Evolutionary conservation across 768 basidiomycete species (phyloP).

Genomic region (Lentinula raphanica): DNA sequence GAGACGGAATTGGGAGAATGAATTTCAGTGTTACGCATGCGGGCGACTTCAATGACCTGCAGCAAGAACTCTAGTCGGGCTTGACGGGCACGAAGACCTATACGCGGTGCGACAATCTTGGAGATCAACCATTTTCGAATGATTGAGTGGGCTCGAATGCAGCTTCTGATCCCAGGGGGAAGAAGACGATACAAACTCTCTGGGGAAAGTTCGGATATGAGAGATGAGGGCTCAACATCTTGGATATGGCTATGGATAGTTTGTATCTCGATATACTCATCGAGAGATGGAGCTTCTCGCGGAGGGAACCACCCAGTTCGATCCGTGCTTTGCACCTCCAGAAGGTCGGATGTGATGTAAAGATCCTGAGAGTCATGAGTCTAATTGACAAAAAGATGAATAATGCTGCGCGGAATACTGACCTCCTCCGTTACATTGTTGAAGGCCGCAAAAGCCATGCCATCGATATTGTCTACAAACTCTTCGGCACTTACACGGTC

Average conservation of each 20-base stretch:
- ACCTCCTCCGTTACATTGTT: constrained; percentile 78
- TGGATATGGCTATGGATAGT: constrained; percentile 70
- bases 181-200: constrained; percentile 70
- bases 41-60: constrained; percentile 68
- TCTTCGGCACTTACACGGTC: constrained; percentile 62
- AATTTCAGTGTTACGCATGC: constrained; percentile 50
- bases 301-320: constrained; percentile 72
- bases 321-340: constrained; percentile 78
- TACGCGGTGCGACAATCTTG: constrained; percentile 56
- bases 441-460: constrained; percentile 70
- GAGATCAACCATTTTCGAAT: constrained; percentile 77
- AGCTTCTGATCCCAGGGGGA: constrained; percentile 71
- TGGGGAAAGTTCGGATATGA: constrained; percentile 66
- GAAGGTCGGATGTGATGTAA: constrained; percentile 68
- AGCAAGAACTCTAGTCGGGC: constrained; percentile 69
- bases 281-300: constrained; percentile 46
- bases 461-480: constrained; percentile 73
- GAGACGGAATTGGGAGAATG: constrained; percentile 30
- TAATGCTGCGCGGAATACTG: constrained; percentile 10
- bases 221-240: constrained; percentile 65
- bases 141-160: constrained; percentile 70
- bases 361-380: constrained; percentile 49
- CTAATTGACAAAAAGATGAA: constrained; percentile 1
- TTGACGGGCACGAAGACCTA: constrained; percentile 63
- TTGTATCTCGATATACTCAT: constrained; percentile 74